These are phyloP conservation scores for Rhinocladiella similis DNA, from an alignment of 2,329 filamentous ascomycete genomes.

Conservation along the genomic window DNA sequence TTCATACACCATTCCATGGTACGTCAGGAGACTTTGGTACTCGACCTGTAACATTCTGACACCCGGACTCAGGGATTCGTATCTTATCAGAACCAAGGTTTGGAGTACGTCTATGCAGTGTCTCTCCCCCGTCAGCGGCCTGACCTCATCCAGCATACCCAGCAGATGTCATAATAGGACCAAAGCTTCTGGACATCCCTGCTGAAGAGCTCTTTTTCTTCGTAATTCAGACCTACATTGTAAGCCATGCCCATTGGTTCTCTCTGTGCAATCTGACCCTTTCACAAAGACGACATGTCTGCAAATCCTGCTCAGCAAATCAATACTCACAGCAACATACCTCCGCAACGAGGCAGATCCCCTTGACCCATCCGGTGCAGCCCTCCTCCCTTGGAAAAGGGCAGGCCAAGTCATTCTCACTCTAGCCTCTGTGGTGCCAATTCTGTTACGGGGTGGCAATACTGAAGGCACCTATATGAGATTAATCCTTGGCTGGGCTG, in stretches of 20 bases:
- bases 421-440: constrained; percentile 30
- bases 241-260: constrained; percentile 16
- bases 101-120: constrained; percentile 50
- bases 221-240: constrained; percentile 71
- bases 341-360: constrained; percentile 43
- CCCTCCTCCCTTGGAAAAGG: constrained; percentile 44
- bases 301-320: constrained; percentile 67
- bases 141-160: constrained; percentile 57
- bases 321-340: constrained; percentile 57
- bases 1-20: constrained; percentile 68
- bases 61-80: constrained; percentile 55
- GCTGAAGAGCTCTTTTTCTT: constrained; percentile 77
- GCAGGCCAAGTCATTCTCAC: constrained; percentile 54
- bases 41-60: neutral
- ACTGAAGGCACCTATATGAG: constrained; percentile 65
- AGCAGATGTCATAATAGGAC: constrained; percentile 62
- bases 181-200: constrained; percentile 64
- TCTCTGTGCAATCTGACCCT: neutral
- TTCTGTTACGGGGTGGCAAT: constrained; percentile 44
- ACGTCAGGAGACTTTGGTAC: neutral
- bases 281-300: constrained; percentile 56
- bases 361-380: constrained; percentile 29
- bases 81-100: constrained; percentile 65
- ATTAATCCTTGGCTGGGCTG: constrained; percentile 68
- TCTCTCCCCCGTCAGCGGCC: neutral